phyloP scores from a whole-genome alignment of 2,329 filamentous ascomycete genomes.

The Cryphonectria carpinicola region DNA sequence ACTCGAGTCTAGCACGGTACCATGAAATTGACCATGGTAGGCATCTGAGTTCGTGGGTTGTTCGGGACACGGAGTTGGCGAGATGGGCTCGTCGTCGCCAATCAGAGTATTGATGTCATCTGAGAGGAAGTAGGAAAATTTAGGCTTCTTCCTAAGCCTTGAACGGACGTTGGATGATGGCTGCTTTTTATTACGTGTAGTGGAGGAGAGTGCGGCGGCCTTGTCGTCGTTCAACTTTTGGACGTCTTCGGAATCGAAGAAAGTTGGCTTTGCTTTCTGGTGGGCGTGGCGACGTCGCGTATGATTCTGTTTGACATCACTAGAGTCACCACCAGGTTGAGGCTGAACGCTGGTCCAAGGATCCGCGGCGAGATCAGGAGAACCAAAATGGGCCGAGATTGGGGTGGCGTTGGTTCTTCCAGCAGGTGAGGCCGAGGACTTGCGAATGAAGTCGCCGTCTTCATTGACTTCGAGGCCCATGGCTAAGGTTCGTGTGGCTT shows the following conservation, averaged over 20 bases:
- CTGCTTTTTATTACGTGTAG: background rate
- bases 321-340: slow-evolving; percentile 35
- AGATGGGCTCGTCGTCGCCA: background rate
- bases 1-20: background rate
- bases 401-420: slow-evolving; percentile 4
- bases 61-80: background rate
- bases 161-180: too few relatives aligned
- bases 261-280: slow-evolving; percentile 20
- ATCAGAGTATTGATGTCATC: background rate
- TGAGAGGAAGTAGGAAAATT: background rate
- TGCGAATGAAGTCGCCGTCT: slow-evolving; percentile 3
- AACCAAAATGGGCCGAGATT: slow-evolving; percentile 3
- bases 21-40: background rate
- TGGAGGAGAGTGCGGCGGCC: background rate
- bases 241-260: background rate
- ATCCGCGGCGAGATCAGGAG: background rate
- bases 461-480: slow-evolving; percentile 8
- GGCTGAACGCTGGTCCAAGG: slow-evolving; percentile 30
- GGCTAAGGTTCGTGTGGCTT: background rate
- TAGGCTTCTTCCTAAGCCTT: background rate
- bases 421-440: background rate
- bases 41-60: background rate
- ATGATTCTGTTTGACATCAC: slow-evolving; percentile 34
- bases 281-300: slow-evolving; percentile 1
- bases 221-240: background rate